Percentiles rank a stretch among this genome's conserved stretches.
phyloP scores from a whole-genome alignment of 129 eudicot genomes.

The Sambucus nigra region DNA sequence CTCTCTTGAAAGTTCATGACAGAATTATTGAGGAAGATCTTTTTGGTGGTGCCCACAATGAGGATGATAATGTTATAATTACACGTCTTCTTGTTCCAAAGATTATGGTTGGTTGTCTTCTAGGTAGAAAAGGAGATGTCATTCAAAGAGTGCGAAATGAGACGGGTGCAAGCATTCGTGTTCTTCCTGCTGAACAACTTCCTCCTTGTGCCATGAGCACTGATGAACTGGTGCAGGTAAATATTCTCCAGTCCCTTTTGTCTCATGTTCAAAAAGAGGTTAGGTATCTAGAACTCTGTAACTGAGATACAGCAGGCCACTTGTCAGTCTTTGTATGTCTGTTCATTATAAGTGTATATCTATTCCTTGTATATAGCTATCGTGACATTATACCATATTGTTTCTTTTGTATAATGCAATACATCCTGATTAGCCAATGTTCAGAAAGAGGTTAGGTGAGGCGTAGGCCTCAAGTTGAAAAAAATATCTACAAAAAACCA shows the following conservation, averaged over 20 bases:
- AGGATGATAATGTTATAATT: slow-evolving; percentile 27
- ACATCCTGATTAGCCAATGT: too few species aligned
- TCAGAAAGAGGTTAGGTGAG: too few species aligned
- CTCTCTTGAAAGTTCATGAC: slow-evolving; percentile 68
- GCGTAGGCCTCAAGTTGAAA: too few species aligned
- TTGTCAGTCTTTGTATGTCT: too few species aligned
- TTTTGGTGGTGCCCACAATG: slow-evolving; percentile 31
- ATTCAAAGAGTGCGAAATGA: slow-evolving; percentile 71
- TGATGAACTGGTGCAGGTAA: slow-evolving; percentile 78
- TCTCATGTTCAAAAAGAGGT: too few species aligned
- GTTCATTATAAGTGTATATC: too few species aligned
- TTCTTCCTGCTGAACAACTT: slow-evolving; percentile 68
- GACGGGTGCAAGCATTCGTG: slow-evolving; percentile 79
- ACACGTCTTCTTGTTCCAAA: slow-evolving; percentile 83
- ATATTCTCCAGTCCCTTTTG: not conserved
- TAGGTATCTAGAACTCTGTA: too few species aligned
- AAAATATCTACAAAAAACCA: too few species aligned
- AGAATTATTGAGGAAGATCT: slow-evolving; percentile 60
- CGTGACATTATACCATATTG: too few species aligned
- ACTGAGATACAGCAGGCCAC: too few species aligned
- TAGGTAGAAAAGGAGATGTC: slow-evolving; percentile 81
- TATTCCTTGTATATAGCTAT: too few species aligned
- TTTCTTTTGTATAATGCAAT: too few species aligned
- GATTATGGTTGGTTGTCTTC: slow-evolving; percentile 62
- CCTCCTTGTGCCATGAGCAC: slow-evolving; percentile 72